A percentile compares a stretch with the other conserved stretches of the same genome.
Evolutionary conservation across 768 basidiomycete genomes (phyloP).

Genomic region (Psilocybe sp.): DNA sequence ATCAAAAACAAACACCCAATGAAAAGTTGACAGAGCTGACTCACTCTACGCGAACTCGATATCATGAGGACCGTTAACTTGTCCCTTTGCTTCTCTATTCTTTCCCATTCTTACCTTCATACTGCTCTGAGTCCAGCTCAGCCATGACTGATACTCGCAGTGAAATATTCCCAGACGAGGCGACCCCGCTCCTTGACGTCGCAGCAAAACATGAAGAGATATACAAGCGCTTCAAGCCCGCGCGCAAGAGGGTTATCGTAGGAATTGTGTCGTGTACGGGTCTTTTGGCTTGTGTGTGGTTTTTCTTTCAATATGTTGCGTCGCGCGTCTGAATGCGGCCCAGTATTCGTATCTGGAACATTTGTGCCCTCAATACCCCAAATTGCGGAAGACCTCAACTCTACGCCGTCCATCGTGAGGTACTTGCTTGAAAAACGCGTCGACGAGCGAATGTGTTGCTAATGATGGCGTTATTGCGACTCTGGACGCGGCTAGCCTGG

Average conservation of each 20-base stretch:
- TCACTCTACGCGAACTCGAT: too few species aligned
- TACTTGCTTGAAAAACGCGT: neutral
- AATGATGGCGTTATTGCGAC: neutral
- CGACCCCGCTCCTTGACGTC: slow-evolving; percentile 6
- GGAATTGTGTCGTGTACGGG: slow-evolving; percentile 14
- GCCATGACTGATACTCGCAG: too few species aligned
- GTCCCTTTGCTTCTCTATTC: too few species aligned
- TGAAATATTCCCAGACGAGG: neutral
- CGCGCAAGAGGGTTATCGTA: slow-evolving; percentile 13
- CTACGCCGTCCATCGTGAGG: slow-evolving; percentile 19
- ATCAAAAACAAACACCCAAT: too few species aligned
- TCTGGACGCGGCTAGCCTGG: slow-evolving; percentile 9
- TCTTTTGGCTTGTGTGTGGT: slow-evolving; percentile 10
- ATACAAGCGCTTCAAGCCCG: slow-evolving; percentile 16
- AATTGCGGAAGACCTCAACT: slow-evolving; percentile 20
- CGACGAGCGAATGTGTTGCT: too few species aligned
- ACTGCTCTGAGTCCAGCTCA: too few species aligned
- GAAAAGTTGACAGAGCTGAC: too few species aligned
- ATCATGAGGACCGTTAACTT: too few species aligned
- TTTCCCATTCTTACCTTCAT: too few species aligned
- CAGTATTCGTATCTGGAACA: slow-evolving; percentile 20
- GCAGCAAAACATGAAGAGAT: slow-evolving; percentile 13
- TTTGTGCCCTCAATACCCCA: slow-evolving; percentile 24
- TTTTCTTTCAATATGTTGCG: neutral
- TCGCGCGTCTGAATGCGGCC: neutral